Base-by-base conservation (phyloP, 192 early-diverging fungal genomes). In the Coemansia sp. region DNA sequence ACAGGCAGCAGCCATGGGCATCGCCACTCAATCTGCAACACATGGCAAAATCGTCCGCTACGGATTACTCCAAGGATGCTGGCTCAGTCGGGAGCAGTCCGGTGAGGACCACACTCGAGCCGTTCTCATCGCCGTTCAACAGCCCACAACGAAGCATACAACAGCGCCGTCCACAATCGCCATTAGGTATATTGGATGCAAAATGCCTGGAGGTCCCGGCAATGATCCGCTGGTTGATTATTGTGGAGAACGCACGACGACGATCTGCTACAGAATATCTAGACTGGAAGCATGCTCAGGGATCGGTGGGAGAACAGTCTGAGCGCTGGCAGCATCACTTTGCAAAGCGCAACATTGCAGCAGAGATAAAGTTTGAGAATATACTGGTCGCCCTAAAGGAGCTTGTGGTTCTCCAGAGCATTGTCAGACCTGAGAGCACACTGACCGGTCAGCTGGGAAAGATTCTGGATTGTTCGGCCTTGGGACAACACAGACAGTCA, bases 301-400 rank as follows among this genome's bases (percentile, higher is more conserved):
- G 64, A 8, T 57, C 71, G 6, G 44, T 73, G 25, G 71, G 59
- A 10, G 64, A 74, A 8, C 76, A 72, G 71, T 79, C 76, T 0
- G 76, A 79, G 64, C 71, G 76, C 41, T 74, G 71, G 76, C 71
- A 67, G 23, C 76, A 79, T 49, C 58, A 60, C 49, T 63, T 73
- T 53, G 76, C 71, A 26, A 79, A 79, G 54, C 76, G 76, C 56
- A 74, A 73, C 31, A 63, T 67, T 49, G 67, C 71, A 4, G 64
- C 67, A 23, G 76, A 79, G 30, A 71, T 68, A 6, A 69, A 73
- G 49, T 79, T 79, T 49, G 76, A 79, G 24, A 79, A 74, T 58
- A 65, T 72, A 12, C 54, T 79, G 27, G 71, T 79, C 26, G 76
- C 76, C 5, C 57, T 79, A 18, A 79, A 79, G 52, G 76, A 79